A percentile compares a stretch with the other conserved stretches of the same genome.
Evolutionary conservation across 768 basidiomycete species (phyloP).

Genomic region (Scleroderma citrinum): DNA sequence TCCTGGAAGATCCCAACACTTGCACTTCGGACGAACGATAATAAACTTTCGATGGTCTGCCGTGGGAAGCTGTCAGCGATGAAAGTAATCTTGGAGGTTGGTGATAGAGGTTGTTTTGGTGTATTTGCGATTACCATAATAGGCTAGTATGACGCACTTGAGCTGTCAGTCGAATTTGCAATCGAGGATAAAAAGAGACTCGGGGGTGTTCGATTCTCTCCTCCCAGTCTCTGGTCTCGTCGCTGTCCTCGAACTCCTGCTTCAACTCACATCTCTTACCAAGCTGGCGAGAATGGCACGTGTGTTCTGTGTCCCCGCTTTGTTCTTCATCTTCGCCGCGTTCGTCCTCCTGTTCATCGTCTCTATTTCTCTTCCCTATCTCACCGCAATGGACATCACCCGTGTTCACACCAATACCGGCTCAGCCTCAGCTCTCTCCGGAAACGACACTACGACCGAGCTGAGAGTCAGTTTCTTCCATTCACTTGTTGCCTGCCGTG

Average conservation of each 20-base stretch:
- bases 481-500: constrained; percentile 1
- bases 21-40: no score
- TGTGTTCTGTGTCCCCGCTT: constrained; percentile 55
- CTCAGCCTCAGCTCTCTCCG: constrained; percentile 12
- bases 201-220: neutral
- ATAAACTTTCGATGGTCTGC: no score
- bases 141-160: neutral
- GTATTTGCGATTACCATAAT: no score
- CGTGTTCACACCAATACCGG: constrained; percentile 45
- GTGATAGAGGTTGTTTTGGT: no score
- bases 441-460: constrained; percentile 32
- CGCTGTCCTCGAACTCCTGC: neutral
- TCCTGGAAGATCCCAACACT: no score
- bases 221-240: neutral
- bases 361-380: constrained; percentile 65
- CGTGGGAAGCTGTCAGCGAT: no score
- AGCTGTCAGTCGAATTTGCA: neutral
- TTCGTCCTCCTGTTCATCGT: constrained; percentile 62
- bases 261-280: neutral
- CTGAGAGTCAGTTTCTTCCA: constrained; percentile 45
- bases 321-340: constrained; percentile 52
- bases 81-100: no score
- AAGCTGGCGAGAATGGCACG: constrained; percentile 33
- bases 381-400: constrained; percentile 61
- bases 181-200: neutral